Conservation (phyloP, 345 rosid genomes). For the Murraya paniculata region DNA sequence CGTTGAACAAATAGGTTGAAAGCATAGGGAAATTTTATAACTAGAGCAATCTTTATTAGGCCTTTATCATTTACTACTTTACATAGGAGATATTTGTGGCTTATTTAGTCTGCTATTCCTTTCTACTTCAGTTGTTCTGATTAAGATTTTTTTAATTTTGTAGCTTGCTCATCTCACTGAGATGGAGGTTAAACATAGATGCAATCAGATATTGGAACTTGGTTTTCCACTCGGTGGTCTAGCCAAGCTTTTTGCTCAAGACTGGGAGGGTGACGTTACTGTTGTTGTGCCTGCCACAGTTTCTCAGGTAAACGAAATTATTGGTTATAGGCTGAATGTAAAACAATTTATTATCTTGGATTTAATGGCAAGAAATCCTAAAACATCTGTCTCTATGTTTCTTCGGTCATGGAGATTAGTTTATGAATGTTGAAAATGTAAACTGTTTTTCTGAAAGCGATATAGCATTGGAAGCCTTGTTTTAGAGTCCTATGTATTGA, state of each 20-base stretch:
- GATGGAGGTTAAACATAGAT: constrained; percentile 98
- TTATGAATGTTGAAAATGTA: background rate
- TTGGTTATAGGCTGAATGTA: background rate
- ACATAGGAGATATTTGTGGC: background rate
- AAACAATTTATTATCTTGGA: background rate
- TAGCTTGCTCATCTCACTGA: constrained; percentile 91
- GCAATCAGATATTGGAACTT: constrained; percentile 78
- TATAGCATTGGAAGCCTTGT: background rate
- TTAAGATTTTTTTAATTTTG: constrained; percentile 4
- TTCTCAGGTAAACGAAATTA: constrained; percentile 63
- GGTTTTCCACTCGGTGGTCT: constrained; percentile 95
- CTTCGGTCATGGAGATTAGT: background rate
- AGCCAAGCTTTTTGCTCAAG: constrained; percentile 93
- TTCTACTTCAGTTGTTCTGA: background rate
- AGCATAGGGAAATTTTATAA: background rate
- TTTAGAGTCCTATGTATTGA: background rate
- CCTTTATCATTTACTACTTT: background rate
- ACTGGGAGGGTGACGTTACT: constrained; percentile 99
- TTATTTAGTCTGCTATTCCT: background rate
- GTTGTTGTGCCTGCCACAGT: constrained; percentile 97
- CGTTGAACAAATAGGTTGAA: background rate
- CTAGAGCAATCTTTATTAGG: background rate
- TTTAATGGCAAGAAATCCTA: background rate
- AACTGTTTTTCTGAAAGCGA: background rate
- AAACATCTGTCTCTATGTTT: background rate